phyloP scores from a whole-genome alignment of 495 filamentous ascomycete genomes.

The Penicillium turbatum region DNA sequence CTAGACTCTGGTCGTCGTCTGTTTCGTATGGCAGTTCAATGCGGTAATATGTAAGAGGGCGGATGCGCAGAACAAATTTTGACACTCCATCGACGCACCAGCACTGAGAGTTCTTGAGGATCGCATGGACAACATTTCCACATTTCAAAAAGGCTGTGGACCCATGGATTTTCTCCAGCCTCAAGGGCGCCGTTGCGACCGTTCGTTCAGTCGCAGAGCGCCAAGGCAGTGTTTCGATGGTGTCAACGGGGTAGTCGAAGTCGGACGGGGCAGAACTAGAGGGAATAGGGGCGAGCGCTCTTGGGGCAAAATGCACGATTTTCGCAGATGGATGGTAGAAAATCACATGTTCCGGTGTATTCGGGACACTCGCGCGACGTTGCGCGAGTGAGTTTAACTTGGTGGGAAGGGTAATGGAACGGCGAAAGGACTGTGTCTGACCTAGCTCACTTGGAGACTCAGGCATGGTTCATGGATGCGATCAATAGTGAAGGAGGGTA shows the following conservation, averaged over 20 bases:
- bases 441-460: constrained; percentile 35
- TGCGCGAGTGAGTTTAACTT: constrained; percentile 38
- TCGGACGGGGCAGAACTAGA: constrained; percentile 41
- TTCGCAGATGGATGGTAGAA: constrained; percentile 63
- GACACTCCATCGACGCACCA: constrained; percentile 87
- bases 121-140: constrained; percentile 72
- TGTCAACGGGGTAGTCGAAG: constrained; percentile 46
- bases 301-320: constrained; percentile 59
- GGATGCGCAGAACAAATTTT: constrained; percentile 77
- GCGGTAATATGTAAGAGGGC: constrained; percentile 77
- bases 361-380: constrained; percentile 33
- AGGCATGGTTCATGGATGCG: constrained; percentile 37
- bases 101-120: constrained; percentile 81
- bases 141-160: constrained; percentile 83
- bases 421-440: constrained; percentile 41
- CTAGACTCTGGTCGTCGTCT: constrained; percentile 53
- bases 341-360: constrained; percentile 59
- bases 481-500: constrained; percentile 10
- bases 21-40: constrained; percentile 72
- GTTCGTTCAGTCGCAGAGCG: constrained; percentile 72
- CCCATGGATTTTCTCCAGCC: constrained; percentile 75
- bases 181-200: constrained; percentile 71
- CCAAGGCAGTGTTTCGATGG: constrained; percentile 61
- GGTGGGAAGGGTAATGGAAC: constrained; percentile 57
- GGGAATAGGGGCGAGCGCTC: constrained; percentile 37